A percentile compares a stretch with the other conserved stretches of the same genome.
These are phyloP conservation scores for Chytriomyces hyalinus DNA, from an alignment of 192 early-diverging fungal species.

Conservation along the genomic window DNA sequence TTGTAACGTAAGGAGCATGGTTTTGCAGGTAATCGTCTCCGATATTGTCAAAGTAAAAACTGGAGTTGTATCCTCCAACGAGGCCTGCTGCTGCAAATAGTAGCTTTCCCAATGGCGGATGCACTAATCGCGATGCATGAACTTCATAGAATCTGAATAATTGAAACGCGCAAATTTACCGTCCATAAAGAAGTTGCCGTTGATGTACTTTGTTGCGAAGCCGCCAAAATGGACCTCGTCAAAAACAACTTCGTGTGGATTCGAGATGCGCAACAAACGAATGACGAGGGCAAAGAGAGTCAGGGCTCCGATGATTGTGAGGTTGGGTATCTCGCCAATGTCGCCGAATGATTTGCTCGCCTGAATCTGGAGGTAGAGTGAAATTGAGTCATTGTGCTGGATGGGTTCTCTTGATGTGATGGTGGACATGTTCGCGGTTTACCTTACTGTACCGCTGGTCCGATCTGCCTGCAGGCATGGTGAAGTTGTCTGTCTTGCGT, in stretches of 20 bases:
- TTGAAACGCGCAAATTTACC: background rate
- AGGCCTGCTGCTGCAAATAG: slow-evolving; percentile 53
- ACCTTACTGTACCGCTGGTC: slow-evolving; percentile 12
- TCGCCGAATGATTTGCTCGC: slow-evolving; percentile 27
- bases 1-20: slow-evolving; percentile 85
- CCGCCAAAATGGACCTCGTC: slow-evolving; percentile 58
- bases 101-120: slow-evolving; percentile 59
- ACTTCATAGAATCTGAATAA: slow-evolving; percentile 35
- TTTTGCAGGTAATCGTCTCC: slow-evolving; percentile 84
- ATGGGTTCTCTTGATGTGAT: background rate
- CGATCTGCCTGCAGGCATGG: background rate
- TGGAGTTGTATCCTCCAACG: slow-evolving; percentile 55
- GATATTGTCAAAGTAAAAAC: slow-evolving; percentile 72
- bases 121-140: slow-evolving; percentile 56
- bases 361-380: background rate
- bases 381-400: background rate
- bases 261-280: slow-evolving; percentile 49
- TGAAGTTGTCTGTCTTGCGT: background rate
- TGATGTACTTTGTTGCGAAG: slow-evolving; percentile 57
- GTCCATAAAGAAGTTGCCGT: slow-evolving; percentile 50
- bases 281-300: slow-evolving; percentile 46
- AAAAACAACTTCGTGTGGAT: slow-evolving; percentile 56
- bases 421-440: background rate
- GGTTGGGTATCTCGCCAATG: slow-evolving; percentile 36
- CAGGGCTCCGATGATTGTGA: slow-evolving; percentile 38